phyloP scores from a whole-genome alignment of 2,329 filamentous ascomycete species.

The Penicillium aurantiogriseum region DNA sequence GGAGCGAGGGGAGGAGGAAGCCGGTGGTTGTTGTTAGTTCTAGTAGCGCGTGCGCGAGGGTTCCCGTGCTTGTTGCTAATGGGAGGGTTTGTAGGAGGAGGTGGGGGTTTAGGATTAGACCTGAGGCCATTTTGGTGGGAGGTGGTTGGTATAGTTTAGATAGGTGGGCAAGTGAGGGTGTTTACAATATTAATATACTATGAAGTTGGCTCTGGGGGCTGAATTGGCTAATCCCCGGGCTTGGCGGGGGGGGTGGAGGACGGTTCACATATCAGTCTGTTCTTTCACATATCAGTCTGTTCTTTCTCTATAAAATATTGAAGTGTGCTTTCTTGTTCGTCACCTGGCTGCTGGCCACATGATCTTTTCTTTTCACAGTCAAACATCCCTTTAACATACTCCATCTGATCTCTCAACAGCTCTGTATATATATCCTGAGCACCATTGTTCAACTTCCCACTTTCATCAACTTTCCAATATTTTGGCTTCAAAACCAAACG shows the following conservation, averaged over 20 bases:
- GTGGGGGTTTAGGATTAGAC: constrained; percentile 19
- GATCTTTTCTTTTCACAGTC: not conserved
- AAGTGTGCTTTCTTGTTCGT: no score
- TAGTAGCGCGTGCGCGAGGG: constrained; percentile 12
- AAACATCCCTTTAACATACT: not conserved
- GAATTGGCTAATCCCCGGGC: not conserved
- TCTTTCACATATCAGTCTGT: no score
- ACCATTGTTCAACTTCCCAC: not conserved
- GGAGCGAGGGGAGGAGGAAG: constrained; percentile 13
- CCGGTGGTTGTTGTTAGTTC: constrained; percentile 12
- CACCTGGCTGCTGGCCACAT: no score
- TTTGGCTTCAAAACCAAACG: no score
- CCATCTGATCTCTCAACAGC: not conserved
- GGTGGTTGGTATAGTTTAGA: not conserved
- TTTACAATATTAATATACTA: no score
- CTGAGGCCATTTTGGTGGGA: constrained; percentile 15
- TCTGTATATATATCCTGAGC: not conserved
- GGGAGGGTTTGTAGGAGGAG: constrained; percentile 14
- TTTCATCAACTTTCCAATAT: not conserved
- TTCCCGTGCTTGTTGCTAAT: constrained; percentile 21
- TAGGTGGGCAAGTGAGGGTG: no score
- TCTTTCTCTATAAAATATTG: not conserved
- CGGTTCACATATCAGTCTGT: no score
- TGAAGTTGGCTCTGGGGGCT: not conserved
- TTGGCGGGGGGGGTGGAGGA: no score